These are phyloP conservation scores for Ophiostoma ulmi DNA, from an alignment of 2,329 filamentous ascomycete genomes.

Conservation along the genomic window DNA sequence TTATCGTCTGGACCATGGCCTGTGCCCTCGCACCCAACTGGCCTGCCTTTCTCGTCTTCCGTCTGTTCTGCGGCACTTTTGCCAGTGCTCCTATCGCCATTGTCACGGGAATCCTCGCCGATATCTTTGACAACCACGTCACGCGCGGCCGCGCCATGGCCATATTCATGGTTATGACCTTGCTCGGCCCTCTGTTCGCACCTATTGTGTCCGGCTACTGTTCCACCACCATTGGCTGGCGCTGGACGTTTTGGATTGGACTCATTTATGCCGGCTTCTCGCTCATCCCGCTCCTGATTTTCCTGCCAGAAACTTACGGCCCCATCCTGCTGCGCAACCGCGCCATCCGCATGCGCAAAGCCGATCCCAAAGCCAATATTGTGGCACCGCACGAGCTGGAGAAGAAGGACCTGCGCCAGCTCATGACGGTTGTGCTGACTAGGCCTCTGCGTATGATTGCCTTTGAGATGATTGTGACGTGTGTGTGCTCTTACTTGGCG, in stretches of 20 bases:
- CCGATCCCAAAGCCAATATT: slow-evolving; percentile 44
- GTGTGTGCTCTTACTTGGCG: slow-evolving; percentile 64
- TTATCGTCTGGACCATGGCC: slow-evolving; percentile 50
- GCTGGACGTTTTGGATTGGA: slow-evolving; percentile 66
- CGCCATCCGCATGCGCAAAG: slow-evolving; percentile 53
- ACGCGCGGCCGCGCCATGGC: slow-evolving; percentile 57
- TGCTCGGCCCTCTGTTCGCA: slow-evolving; percentile 60
- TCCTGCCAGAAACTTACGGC: slow-evolving; percentile 61
- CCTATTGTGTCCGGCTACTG: slow-evolving; percentile 62
- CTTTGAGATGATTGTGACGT: slow-evolving; percentile 68
- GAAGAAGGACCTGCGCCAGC: slow-evolving; percentile 49
- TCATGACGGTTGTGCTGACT: slow-evolving; percentile 64
- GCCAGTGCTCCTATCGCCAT: slow-evolving; percentile 58
- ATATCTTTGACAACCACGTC: slow-evolving; percentile 55
- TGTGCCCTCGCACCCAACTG: slow-evolving; percentile 52
- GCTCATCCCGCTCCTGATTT: slow-evolving; percentile 54
- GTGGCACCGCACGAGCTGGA: slow-evolving; percentile 61
- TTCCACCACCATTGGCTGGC: slow-evolving; percentile 55
- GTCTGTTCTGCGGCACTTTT: slow-evolving; percentile 47
- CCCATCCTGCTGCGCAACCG: slow-evolving; percentile 54
- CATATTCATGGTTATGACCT: slow-evolving; percentile 55
- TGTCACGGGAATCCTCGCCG: slow-evolving; percentile 59
- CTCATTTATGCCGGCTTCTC: slow-evolving; percentile 62
- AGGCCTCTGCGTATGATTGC: slow-evolving; percentile 67
- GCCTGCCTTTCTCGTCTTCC: slow-evolving; percentile 50